Evolutionary conservation across 1,284 basidiomycete genomes (phyloP).

Genomic region (Naganishia cerealis): DNA sequence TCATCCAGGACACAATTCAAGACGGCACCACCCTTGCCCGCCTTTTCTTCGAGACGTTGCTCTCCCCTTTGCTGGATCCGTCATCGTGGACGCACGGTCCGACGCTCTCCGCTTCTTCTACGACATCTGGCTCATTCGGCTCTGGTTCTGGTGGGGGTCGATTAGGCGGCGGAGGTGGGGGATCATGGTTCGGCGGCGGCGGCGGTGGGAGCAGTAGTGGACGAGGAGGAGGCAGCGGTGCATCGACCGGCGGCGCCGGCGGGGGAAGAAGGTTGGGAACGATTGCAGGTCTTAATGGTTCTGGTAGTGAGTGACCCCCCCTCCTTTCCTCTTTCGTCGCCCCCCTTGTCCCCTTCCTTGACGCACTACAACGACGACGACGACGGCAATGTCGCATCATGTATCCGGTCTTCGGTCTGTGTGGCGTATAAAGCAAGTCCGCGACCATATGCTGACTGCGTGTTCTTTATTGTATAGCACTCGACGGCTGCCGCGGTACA

Average conservation of each 20-base stretch:
- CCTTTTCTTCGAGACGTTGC: conserved; percentile 20
- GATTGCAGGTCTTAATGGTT: conserved; percentile 8
- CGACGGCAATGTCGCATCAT: too few relatives aligned
- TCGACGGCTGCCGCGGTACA: conserved; percentile 21
- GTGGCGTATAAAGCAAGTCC: neutral
- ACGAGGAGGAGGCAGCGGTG: neutral
- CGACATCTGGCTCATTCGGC: neutral
- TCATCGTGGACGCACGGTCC: conserved; percentile 8
- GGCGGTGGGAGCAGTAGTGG: neutral
- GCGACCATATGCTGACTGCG: neutral
- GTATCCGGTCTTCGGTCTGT: neutral
- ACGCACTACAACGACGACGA: too few relatives aligned
- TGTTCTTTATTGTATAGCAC: neutral
- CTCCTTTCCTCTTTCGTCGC: neutral
- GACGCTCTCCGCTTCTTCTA: neutral
- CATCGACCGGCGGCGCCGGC: neutral
- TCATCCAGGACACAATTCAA: neutral
- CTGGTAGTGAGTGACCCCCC: conserved; percentile 5
- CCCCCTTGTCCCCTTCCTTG: neutral
- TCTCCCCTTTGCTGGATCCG: conserved; percentile 15
- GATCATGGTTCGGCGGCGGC: conserved; percentile 15
- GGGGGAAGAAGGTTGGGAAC: conserved; percentile 15
- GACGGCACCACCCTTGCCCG: conserved; percentile 5
- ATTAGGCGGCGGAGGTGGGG: conserved; percentile 4
- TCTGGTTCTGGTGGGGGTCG: conserved; percentile 1